Conservation (phyloP, 2,329 filamentous ascomycete genomes). For the Aspergillus glaucus region DNA sequence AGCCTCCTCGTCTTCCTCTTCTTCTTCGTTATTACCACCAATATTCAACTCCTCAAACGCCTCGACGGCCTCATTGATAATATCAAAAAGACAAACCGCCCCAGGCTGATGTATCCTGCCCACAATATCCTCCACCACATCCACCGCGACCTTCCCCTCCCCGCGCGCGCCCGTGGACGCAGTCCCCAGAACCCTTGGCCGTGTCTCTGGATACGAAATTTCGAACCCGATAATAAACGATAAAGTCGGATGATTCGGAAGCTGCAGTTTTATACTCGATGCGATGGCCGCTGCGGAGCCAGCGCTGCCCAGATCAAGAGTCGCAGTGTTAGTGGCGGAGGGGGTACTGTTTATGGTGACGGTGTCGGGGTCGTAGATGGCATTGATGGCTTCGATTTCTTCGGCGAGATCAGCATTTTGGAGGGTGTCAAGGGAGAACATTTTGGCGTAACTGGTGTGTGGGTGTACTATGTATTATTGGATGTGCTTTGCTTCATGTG, state of each 20-base stretch:
- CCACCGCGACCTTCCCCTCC: slow-evolving; percentile 64
- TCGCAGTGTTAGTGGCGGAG: slow-evolving; percentile 14
- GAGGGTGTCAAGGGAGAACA: slow-evolving; percentile 16
- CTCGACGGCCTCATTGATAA: slow-evolving; percentile 62
- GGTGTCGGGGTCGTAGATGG: slow-evolving; percentile 60
- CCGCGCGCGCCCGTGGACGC: slow-evolving; percentile 69
- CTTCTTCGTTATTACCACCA: slow-evolving; percentile 21
- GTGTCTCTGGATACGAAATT: slow-evolving; percentile 63
- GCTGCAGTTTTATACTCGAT: slow-evolving; percentile 52
- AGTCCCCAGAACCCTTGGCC: slow-evolving; percentile 68
- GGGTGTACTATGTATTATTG: background rate
- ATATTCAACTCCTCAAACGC: slow-evolving; percentile 51
- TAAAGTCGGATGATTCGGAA: slow-evolving; percentile 53
- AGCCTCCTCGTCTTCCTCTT: slow-evolving; percentile 13
- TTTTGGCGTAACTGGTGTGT: slow-evolving; percentile 2
- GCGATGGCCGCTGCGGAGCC: slow-evolving; percentile 10
- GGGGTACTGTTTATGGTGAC: slow-evolving; percentile 39
- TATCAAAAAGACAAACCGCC: slow-evolving; percentile 79
- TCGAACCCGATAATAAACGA: slow-evolving; percentile 60
- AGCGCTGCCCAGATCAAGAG: slow-evolving; percentile 22
- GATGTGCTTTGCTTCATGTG: background rate
- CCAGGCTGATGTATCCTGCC: slow-evolving; percentile 64
- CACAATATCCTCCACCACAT: slow-evolving; percentile 61
- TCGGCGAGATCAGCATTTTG: slow-evolving; percentile 38
- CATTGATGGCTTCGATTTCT: slow-evolving; percentile 44